A percentile compares a stretch with the other conserved stretches of the same genome.
These are phyloP conservation scores for Diplogelasinospora grovesii DNA, from an alignment of 495 filamentous ascomycete genomes.

Conservation along the genomic window DNA sequence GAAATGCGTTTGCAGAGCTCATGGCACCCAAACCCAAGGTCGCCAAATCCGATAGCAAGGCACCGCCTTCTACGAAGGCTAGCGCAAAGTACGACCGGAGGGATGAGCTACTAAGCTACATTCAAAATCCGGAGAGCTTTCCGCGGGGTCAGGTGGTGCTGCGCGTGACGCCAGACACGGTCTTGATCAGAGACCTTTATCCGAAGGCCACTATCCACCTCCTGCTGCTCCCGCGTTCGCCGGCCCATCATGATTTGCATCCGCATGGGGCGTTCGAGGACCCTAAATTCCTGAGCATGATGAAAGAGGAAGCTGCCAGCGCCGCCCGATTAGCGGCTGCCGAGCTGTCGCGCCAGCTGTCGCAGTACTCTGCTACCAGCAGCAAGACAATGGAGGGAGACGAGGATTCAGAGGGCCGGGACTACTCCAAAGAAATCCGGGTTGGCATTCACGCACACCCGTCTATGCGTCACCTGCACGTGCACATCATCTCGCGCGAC, in stretches of 20 bases:
- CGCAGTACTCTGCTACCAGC: conserved; percentile 56
- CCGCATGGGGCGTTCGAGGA: conserved; percentile 77
- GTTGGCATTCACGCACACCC: conserved; percentile 79
- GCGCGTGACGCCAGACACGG: conserved; percentile 62
- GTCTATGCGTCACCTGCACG: conserved; percentile 88
- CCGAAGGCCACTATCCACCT: conserved; percentile 82
- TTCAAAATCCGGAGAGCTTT: conserved; percentile 57
- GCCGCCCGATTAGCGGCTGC: conserved; percentile 59
- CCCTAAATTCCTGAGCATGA: conserved; percentile 58
- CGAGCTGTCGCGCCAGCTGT: conserved; percentile 69
- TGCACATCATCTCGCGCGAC: conserved; percentile 79
- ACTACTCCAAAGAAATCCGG: conserved; percentile 72
- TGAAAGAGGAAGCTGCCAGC: conserved; percentile 52
- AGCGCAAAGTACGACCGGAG: conserved; percentile 32
- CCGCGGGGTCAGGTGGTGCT: conserved; percentile 61
- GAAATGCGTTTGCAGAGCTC: conserved; percentile 52
- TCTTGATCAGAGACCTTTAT: conserved; percentile 75
- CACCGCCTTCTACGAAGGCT: conserved; percentile 10
- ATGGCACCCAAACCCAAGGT: conserved; percentile 54
- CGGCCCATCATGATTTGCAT: conserved; percentile 53
- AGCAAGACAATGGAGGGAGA: conserved; percentile 43
- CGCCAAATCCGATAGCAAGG: conserved; percentile 11
- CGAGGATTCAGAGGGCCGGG: conserved; percentile 59
- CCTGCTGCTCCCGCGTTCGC: conserved; percentile 75
- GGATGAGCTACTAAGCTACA: conserved; percentile 66